phyloP scores from a whole-genome alignment of 2,329 filamentous ascomycete genomes.

The Fusarium albosuccineum region DNA sequence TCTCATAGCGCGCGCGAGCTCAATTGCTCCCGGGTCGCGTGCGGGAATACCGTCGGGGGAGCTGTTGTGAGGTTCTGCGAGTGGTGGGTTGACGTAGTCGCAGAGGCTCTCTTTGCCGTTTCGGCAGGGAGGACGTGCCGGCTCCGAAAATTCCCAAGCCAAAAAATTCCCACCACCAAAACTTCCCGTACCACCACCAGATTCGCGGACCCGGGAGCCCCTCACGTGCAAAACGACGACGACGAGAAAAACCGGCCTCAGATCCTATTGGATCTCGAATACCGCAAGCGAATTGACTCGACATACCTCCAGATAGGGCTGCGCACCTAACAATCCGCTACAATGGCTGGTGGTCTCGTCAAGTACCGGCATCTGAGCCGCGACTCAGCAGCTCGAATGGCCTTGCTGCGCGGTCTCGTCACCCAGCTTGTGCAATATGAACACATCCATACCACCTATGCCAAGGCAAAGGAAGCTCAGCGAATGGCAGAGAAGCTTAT shows the following conservation, averaged over 20 bases:
- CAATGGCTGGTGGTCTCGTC: slow-evolving; percentile 86
- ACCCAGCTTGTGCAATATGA: slow-evolving; percentile 95
- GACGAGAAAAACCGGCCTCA: slow-evolving; percentile 3
- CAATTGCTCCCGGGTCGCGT: slow-evolving; percentile 42
- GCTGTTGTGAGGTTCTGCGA: slow-evolving; percentile 40
- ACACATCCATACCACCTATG: slow-evolving; percentile 93
- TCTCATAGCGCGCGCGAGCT: slow-evolving; percentile 52
- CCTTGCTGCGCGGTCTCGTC: slow-evolving; percentile 94
- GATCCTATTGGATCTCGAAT: slow-evolving; percentile 4
- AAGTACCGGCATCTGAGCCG: slow-evolving; percentile 93
- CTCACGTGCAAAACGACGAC: slow-evolving; percentile 29
- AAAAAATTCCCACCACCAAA: slow-evolving; percentile 52
- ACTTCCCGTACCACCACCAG: slow-evolving; percentile 30
- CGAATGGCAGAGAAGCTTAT: slow-evolving; percentile 93
- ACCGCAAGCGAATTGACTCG: neutral
- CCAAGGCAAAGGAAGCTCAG: slow-evolving; percentile 98
- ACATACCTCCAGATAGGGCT: neutral
- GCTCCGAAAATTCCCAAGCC: slow-evolving; percentile 45
- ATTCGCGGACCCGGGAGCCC: slow-evolving; percentile 20
- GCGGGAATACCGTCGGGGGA: slow-evolving; percentile 23
- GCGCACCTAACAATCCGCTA: slow-evolving; percentile 34
- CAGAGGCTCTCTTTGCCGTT: slow-evolving; percentile 36
- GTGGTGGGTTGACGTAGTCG: slow-evolving; percentile 49
- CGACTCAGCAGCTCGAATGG: slow-evolving; percentile 87
- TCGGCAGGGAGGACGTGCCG: slow-evolving; percentile 48